phyloP scores from a whole-genome alignment of 257 asterid genomes.

The Linaria vulgaris region DNA sequence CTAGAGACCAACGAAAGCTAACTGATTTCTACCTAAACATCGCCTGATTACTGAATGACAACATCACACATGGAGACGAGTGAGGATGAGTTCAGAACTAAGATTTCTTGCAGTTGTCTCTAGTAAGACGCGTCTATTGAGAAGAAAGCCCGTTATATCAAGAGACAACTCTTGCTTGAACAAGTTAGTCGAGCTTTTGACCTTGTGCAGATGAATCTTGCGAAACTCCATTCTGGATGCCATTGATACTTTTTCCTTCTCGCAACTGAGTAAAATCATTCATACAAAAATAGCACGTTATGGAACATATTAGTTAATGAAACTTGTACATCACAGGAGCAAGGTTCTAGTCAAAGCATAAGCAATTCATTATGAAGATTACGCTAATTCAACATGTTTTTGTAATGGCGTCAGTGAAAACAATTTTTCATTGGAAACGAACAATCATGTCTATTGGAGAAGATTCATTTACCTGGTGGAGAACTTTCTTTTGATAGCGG shows the following conservation, averaged over 20 bases:
- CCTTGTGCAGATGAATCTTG: slow-evolving; percentile 31
- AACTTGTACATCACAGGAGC: neutral
- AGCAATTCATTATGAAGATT: neutral
- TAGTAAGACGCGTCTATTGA: slow-evolving; percentile 19
- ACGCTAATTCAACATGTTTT: neutral
- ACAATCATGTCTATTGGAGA: neutral
- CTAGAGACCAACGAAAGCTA: slow-evolving; percentile 21
- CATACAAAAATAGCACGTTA: neutral
- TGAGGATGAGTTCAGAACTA: slow-evolving; percentile 22
- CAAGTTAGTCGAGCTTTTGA: slow-evolving; percentile 45
- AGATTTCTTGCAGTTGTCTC: slow-evolving; percentile 21
- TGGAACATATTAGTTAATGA: neutral
- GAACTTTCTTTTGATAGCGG: slow-evolving; percentile 81
- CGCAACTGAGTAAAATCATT: slow-evolving; percentile 42
- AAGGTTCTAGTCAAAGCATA: neutral
- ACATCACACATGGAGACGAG: neutral
- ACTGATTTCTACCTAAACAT: slow-evolving; percentile 23
- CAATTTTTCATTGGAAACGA: neutral
- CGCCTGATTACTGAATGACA: neutral
- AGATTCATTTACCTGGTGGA: slow-evolving; percentile 61
- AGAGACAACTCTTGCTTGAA: slow-evolving; percentile 3
- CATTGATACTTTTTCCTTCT: slow-evolving; percentile 45
- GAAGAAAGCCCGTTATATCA: neutral
- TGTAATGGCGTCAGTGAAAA: neutral
- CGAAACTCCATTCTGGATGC: slow-evolving; percentile 34